Evolutionary conservation across 2,329 filamentous ascomycete species (phyloP).

Genomic region (Pseudopyricularia javanii): DNA sequence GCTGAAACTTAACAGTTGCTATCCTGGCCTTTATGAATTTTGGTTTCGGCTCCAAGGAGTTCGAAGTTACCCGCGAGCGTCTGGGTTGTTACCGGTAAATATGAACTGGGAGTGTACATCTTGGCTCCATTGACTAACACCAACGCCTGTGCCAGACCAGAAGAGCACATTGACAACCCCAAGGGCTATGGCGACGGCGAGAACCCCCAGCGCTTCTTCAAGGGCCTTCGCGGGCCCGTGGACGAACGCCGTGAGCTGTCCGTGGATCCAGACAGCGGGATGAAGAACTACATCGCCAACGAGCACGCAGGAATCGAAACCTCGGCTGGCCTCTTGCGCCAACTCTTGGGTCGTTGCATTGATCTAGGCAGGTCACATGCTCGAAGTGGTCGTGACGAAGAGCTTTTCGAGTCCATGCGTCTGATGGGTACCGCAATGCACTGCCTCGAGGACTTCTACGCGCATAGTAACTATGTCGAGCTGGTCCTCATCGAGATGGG

Average conservation of each 20-base stretch:
- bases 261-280: slow-evolving; percentile 61
- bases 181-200: slow-evolving; percentile 81
- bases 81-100: slow-evolving; percentile 56
- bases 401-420: slow-evolving; percentile 77
- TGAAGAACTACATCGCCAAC: slow-evolving; percentile 94
- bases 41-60: slow-evolving; percentile 71
- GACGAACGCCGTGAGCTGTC: slow-evolving; percentile 67
- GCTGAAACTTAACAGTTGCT: slow-evolving; percentile 8
- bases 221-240: slow-evolving; percentile 67
- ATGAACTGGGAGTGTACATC: too few species aligned
- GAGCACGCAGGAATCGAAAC: slow-evolving; percentile 69
- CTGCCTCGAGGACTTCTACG: slow-evolving; percentile 84
- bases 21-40: slow-evolving; percentile 88
- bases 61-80: slow-evolving; percentile 68
- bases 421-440: slow-evolving; percentile 84
- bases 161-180: slow-evolving; percentile 54
- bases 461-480: slow-evolving; percentile 88
- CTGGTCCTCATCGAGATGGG: slow-evolving; percentile 79
- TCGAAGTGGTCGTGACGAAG: slow-evolving; percentile 52
- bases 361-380: slow-evolving; percentile 65
- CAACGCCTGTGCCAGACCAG: slow-evolving; percentile 3
- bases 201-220: slow-evolving; percentile 74
- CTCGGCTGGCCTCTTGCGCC: slow-evolving; percentile 63
- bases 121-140: neutral
- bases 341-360: slow-evolving; percentile 62